A percentile compares a stretch with the other conserved stretches of the same genome.
Conservation (phyloP, 805 yeast genomes). For the Metschnikowia peoriensis region DNA sequence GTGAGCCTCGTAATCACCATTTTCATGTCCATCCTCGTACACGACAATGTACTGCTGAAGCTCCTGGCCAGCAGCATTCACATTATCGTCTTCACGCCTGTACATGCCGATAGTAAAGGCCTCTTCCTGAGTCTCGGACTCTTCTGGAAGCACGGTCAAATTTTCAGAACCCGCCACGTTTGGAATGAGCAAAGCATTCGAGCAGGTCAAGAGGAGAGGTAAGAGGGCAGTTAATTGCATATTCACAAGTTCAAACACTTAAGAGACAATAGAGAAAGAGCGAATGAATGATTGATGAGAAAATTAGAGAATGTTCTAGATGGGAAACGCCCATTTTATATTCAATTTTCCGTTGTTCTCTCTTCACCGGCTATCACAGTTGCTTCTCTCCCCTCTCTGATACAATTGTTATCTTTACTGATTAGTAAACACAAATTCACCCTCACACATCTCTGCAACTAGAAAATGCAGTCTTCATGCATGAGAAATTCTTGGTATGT, state of each 20-base stretch:
- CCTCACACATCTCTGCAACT: not conserved
- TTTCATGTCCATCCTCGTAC: constrained; percentile 9
- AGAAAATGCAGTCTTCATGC: not conserved
- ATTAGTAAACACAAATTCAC: not conserved
- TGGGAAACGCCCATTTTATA: no score
- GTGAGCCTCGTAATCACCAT: constrained; percentile 9
- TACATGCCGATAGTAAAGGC: not conserved
- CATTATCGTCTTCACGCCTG: not conserved
- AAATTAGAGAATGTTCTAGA: not conserved
- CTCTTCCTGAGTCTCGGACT: not conserved
- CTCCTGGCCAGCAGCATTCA: not conserved
- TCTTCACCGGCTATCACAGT: no score
- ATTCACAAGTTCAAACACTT: not conserved
- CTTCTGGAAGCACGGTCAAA: not conserved
- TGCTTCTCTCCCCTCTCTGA: not conserved
- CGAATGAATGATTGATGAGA: not conserved
- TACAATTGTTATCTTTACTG: not conserved
- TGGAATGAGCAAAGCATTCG: constrained; percentile 6
- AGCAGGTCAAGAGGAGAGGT: constrained; percentile 1
- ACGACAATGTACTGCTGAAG: constrained; percentile 15
- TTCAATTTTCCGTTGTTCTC: no score
- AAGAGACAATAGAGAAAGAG: not conserved
- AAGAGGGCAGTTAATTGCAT: not conserved
- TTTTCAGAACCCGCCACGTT: not conserved
- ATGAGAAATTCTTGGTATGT: not conserved